Evolutionary conservation across 768 basidiomycete genomes (phyloP).

Genomic region (Boletales sp.): DNA sequence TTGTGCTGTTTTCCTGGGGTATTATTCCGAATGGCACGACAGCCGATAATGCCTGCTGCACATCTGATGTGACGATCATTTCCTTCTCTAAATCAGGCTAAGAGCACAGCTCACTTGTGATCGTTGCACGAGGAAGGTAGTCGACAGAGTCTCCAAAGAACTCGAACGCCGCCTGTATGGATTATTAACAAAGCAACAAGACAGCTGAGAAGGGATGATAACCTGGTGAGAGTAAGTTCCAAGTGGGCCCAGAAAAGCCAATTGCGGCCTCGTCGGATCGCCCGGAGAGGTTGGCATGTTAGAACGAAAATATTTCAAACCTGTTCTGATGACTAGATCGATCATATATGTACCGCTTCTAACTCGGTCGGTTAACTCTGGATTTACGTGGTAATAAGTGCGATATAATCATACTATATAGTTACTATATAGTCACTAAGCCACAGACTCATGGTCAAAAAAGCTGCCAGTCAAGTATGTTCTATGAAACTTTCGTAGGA

Average conservation of each 20-base stretch:
- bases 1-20: conserved; percentile 78
- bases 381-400: no score
- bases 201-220: conserved; percentile 1
- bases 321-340: not conserved
- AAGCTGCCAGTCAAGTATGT: conserved; percentile 1
- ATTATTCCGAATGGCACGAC: conserved; percentile 53
- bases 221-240: conserved; percentile 75
- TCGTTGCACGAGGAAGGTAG: conserved; percentile 41
- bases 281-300: conserved; percentile 5
- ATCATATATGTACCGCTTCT: conserved; percentile 1
- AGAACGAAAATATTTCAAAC: conserved; percentile 5
- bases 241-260: conserved; percentile 63
- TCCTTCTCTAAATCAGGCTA: not conserved
- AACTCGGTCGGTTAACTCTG: no score
- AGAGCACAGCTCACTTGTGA: conserved; percentile 33
- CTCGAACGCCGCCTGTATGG: conserved; percentile 43
- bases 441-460: not conserved
- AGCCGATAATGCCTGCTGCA: conserved; percentile 50
- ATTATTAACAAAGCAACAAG: conserved; percentile 20
- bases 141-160: conserved; percentile 42
- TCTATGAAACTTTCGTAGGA: conserved; percentile 3
- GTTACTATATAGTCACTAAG: conserved; percentile 1
- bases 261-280: conserved; percentile 14
- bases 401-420: not conserved
- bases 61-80: conserved; percentile 39